Percentiles rank a stretch among this genome's conserved stretches.
phyloP scores from a whole-genome alignment of 805 yeast genomes.

The Kregervanrija pseudodelftensis region DNA sequence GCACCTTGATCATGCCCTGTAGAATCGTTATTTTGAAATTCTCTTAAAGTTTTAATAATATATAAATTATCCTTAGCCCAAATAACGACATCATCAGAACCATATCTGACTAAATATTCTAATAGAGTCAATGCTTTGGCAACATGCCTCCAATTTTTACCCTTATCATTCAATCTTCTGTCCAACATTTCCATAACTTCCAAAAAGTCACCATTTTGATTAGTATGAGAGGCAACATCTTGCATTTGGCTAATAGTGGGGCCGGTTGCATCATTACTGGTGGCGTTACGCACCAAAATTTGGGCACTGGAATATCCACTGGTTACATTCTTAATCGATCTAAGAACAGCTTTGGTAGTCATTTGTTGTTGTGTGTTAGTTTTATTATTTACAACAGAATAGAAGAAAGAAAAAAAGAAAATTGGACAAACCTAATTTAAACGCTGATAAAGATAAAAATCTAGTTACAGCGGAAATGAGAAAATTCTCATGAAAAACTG shows the following conservation, averaged over 20 bases:
- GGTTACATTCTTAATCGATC: constrained; percentile 82
- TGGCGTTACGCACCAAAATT: constrained; percentile 84
- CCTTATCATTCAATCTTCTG: constrained; percentile 87
- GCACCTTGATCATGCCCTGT: constrained; percentile 80
- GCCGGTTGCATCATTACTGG: constrained; percentile 79
- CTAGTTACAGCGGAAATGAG: no score
- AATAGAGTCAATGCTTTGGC: constrained; percentile 86
- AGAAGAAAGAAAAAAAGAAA: not conserved
- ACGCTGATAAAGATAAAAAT: no score
- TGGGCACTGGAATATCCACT: constrained; percentile 86
- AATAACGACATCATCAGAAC: constrained; percentile 79
- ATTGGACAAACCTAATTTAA: no score
- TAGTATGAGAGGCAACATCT: constrained; percentile 70
- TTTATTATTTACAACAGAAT: not conserved
- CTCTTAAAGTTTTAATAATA: constrained; percentile 82
- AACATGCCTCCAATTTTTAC: constrained; percentile 95
- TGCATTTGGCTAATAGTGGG: constrained; percentile 81
- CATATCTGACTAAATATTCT: constrained; percentile 78
- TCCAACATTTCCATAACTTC: constrained; percentile 94
- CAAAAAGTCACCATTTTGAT: constrained; percentile 63
- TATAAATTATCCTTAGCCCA: constrained; percentile 91
- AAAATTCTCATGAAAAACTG: no score
- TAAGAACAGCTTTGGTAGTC: constrained; percentile 39
- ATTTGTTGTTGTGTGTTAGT: constrained; percentile 1
- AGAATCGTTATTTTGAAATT: constrained; percentile 78